phyloP scores from a whole-genome alignment of 768 basidiomycete genomes.

The Tricholoma terreum region DNA sequence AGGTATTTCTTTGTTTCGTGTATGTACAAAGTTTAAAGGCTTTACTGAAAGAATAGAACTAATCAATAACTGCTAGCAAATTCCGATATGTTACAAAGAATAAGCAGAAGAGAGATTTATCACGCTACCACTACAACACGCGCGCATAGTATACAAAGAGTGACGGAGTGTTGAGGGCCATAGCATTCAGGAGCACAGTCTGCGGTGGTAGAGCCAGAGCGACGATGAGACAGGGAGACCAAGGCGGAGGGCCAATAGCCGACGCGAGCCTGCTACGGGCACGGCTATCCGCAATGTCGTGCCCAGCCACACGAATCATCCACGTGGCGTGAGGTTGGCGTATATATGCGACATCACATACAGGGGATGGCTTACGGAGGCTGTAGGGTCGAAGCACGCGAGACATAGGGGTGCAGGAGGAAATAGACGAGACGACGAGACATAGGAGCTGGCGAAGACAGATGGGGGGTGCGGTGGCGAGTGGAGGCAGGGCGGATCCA shows the following conservation, averaged over 20 bases:
- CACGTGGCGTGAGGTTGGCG: background rate
- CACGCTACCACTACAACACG: no score
- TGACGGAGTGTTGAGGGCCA: background rate
- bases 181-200: background rate
- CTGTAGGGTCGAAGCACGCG: no score
- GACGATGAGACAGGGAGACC: background rate
- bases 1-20: no score
- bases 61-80: no score
- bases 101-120: no score
- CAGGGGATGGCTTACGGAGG: background rate
- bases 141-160: background rate
- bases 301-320: background rate
- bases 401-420: background rate
- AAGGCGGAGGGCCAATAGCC: background rate
- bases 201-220: background rate
- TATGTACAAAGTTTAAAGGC: no score
- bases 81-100: no score
- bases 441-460: background rate
- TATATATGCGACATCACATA: background rate
- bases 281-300: background rate
- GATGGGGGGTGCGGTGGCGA: background rate
- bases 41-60: no score
- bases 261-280: background rate
- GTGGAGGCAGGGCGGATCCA: background rate
- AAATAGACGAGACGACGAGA: background rate